Evolutionary conservation across 768 basidiomycete genomes (phyloP).

Genomic region (Hebeloma cylindrosporum): DNA sequence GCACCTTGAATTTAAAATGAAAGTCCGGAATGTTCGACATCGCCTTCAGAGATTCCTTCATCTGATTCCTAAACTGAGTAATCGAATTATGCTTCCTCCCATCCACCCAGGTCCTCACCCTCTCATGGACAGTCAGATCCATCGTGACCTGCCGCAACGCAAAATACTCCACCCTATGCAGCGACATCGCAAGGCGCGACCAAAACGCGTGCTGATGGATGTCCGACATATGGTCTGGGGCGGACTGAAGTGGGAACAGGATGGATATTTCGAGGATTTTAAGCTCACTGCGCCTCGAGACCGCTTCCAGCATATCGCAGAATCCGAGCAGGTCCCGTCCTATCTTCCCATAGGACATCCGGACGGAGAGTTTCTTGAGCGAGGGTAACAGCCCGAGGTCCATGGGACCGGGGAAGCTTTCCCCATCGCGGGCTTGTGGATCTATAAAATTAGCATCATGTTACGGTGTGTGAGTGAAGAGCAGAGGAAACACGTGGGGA

Average conservation of each 20-base stretch:
- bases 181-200: constrained; percentile 8
- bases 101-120: constrained; percentile 1
- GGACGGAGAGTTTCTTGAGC: constrained; percentile 15
- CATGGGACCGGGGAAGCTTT: constrained; percentile 16
- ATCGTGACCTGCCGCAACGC: constrained; percentile 13
- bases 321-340: constrained; percentile 18
- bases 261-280: constrained; percentile 13
- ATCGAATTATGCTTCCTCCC: constrained; percentile 15
- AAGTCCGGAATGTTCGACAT: constrained; percentile 18
- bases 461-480: neutral
- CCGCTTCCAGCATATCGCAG: constrained; percentile 12
- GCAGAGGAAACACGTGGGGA: neutral
- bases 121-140: constrained; percentile 18
- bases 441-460: constrained; percentile 1
- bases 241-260: constrained; percentile 14
- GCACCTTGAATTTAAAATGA: constrained; percentile 19
- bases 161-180: constrained; percentile 10
- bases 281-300: constrained; percentile 8
- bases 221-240: constrained; percentile 7
- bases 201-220: constrained; percentile 12
- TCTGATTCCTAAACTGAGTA: constrained; percentile 12
- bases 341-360: constrained; percentile 18
- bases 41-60: constrained; percentile 7
- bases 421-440: constrained; percentile 3
- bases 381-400: constrained; percentile 14